Percentiles rank a stretch among this genome's conserved stretches.
Evolutionary conservation across 441 rosid genomes (phyloP).

Genomic region (Populus tomentosa): DNA sequence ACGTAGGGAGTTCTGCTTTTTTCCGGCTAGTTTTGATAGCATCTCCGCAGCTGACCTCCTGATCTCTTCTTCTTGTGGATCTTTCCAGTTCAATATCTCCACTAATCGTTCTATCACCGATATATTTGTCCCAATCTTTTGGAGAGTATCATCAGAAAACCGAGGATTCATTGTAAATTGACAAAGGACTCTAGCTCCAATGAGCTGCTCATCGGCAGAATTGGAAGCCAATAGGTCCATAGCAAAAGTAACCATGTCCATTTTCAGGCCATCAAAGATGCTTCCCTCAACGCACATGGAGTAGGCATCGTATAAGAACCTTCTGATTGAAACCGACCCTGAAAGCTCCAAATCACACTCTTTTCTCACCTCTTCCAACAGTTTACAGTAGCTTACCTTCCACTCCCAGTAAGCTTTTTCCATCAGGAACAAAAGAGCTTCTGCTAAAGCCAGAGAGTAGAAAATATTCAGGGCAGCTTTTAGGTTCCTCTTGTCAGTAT

Average conservation of each 20-base stretch:
- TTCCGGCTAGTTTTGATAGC: constrained; percentile 67
- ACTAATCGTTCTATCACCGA: constrained; percentile 70
- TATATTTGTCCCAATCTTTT: constrained; percentile 70
- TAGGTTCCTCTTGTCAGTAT: constrained; percentile 71
- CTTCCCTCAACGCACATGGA: constrained; percentile 81
- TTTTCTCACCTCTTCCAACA: constrained; percentile 66
- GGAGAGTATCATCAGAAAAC: constrained; percentile 72
- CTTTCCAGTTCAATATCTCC: constrained; percentile 96
- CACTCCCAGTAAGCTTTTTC: constrained; percentile 95
- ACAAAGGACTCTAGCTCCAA: constrained; percentile 65
- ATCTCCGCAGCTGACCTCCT: constrained; percentile 77
- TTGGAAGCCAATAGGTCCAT: constrained; percentile 70
- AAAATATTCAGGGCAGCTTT: constrained; percentile 64
- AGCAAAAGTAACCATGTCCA: constrained; percentile 78
- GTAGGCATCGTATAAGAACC: constrained; percentile 89
- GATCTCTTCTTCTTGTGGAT: constrained; percentile 73
- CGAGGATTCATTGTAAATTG: constrained; percentile 43
- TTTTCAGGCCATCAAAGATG: constrained; percentile 84
- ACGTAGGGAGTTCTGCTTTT: constrained; percentile 78
- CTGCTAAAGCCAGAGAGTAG: constrained; percentile 78
- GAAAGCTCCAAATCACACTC: constrained; percentile 71
- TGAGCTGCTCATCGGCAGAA: constrained; percentile 84
- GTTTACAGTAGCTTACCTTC: constrained; percentile 51
- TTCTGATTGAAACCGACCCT: constrained; percentile 59
- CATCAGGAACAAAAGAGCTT: constrained; percentile 65